Evolutionary conservation across 2,329 filamentous ascomycete genomes (phyloP).

Genomic region (Xylariaceae sp.): DNA sequence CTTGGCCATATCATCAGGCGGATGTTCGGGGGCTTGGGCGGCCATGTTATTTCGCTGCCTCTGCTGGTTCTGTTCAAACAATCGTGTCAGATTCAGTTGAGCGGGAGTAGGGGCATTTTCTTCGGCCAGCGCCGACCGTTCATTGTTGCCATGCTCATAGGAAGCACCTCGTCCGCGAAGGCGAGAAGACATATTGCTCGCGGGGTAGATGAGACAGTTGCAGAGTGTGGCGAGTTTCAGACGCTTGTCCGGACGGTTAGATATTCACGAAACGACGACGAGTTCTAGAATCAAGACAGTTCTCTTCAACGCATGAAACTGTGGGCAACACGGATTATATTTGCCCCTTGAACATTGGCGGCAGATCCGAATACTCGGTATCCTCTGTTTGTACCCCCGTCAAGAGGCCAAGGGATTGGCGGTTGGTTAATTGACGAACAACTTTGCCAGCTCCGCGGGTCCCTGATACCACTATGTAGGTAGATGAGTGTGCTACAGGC

Average conservation of each 20-base stretch:
- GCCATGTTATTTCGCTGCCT: slow-evolving; percentile 49
- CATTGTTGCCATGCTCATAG: slow-evolving; percentile 19
- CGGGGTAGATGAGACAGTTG: neutral
- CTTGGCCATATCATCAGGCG: slow-evolving; percentile 47
- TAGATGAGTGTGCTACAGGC: slow-evolving; percentile 19
- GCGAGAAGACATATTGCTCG: slow-evolving; percentile 29
- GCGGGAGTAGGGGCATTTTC: slow-evolving; percentile 50
- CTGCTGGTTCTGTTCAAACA: slow-evolving; percentile 57
- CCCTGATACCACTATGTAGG: slow-evolving; percentile 22
- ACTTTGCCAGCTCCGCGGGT: slow-evolving; percentile 26
- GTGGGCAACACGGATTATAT: slow-evolving; percentile 4
- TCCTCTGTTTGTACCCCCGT: slow-evolving; percentile 22
- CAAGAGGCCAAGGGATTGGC: slow-evolving; percentile 17
- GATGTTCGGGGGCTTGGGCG: slow-evolving; percentile 42
- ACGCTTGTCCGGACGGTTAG: slow-evolving; percentile 22
- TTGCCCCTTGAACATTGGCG: slow-evolving; percentile 2
- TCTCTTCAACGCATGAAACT: slow-evolving; percentile 24
- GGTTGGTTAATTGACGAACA: slow-evolving; percentile 27
- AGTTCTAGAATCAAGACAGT: slow-evolving; percentile 18
- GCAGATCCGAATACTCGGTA: slow-evolving; percentile 12
- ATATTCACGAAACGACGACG: slow-evolving; percentile 7
- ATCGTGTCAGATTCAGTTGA: slow-evolving; percentile 59
- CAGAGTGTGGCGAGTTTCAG: slow-evolving; percentile 1
- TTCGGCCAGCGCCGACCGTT: slow-evolving; percentile 16
- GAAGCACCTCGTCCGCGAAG: slow-evolving; percentile 28